Percentiles rank a stretch among this genome's conserved stretches.
Conservation (phyloP, 768 basidiomycete species). For the Polyporus arcularius region DNA sequence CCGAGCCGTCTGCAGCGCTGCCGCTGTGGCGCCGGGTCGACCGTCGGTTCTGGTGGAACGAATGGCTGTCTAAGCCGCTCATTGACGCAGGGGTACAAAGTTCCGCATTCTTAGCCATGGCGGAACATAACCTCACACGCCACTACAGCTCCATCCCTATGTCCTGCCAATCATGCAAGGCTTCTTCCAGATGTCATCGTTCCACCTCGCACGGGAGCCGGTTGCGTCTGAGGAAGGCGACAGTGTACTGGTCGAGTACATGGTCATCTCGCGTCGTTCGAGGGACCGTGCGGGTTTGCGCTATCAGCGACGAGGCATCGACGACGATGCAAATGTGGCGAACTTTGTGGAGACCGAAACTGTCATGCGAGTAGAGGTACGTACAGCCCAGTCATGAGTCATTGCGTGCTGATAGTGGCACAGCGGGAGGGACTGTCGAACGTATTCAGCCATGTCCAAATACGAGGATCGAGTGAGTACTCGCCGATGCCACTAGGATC, state of each 20-base stretch:
- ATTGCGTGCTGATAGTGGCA: not conserved
- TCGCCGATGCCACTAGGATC: not conserved
- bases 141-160: conserved; percentile 73
- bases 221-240: conserved; percentile 40
- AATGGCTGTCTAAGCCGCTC: conserved; percentile 81
- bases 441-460: conserved; percentile 86
- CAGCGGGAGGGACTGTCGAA: conserved; percentile 78
- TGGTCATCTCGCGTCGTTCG: conserved; percentile 83
- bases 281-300: conserved; percentile 89
- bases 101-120: not conserved
- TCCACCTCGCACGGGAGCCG: conserved; percentile 56
- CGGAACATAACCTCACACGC: not conserved
- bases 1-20: conserved; percentile 74
- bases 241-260: conserved; percentile 63
- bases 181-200: conserved; percentile 76
- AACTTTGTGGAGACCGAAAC: conserved; percentile 98
- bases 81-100: conserved; percentile 78
- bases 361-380: conserved; percentile 78
- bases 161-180: conserved; percentile 94
- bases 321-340: conserved; percentile 90
- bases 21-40: conserved; percentile 94
- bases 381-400: conserved; percentile 15
- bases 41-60: conserved; percentile 96
- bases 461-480: conserved; percentile 83
- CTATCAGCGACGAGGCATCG: conserved; percentile 93